These are phyloP conservation scores for Cyclospora cayetanensis DNA, from an alignment of 169 alveolate species.

Conservation along the genomic window DNA sequence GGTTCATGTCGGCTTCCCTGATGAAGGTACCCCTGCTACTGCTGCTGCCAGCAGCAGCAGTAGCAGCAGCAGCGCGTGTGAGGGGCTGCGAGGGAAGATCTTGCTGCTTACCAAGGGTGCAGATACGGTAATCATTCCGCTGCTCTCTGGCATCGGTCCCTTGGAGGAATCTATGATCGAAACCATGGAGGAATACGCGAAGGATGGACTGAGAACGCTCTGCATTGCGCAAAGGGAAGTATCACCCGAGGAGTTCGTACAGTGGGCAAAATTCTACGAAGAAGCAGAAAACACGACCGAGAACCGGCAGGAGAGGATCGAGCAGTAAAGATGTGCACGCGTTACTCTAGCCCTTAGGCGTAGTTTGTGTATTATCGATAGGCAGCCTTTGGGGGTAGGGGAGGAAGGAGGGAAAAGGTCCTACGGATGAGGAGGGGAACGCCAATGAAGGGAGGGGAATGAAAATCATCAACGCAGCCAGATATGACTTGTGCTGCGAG, in stretches of 20 bases:
- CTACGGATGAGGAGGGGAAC: no score
- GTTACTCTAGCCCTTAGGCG: background rate
- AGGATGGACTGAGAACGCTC: constrained; percentile 91
- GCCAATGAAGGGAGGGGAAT: no score
- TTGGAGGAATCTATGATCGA: constrained; percentile 74
- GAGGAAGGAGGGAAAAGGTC: no score
- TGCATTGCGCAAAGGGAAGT: constrained; percentile 93
- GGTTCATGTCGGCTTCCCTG: background rate
- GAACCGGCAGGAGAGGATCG: background rate
- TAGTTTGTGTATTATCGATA: no score
- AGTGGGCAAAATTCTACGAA: constrained; percentile 76
- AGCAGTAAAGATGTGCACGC: background rate
- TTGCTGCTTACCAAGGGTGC: constrained; percentile 91
- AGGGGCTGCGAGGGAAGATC: background rate
- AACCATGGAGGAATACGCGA: constrained; percentile 82
- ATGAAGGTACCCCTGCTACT: background rate
- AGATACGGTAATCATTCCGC: constrained; percentile 90
- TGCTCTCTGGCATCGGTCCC: constrained; percentile 74
- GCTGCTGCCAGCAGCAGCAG: background rate
- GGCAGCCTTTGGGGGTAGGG: no score
- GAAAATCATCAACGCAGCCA: no score
- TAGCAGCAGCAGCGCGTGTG: background rate
- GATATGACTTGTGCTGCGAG: no score
- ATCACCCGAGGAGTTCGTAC: constrained; percentile 78
- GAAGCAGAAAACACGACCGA: constrained; percentile 10